Percentiles rank a stretch among this genome's conserved stretches.
Conservation (phyloP, 345 rosid genomes). For the Citrus maxima region DNA sequence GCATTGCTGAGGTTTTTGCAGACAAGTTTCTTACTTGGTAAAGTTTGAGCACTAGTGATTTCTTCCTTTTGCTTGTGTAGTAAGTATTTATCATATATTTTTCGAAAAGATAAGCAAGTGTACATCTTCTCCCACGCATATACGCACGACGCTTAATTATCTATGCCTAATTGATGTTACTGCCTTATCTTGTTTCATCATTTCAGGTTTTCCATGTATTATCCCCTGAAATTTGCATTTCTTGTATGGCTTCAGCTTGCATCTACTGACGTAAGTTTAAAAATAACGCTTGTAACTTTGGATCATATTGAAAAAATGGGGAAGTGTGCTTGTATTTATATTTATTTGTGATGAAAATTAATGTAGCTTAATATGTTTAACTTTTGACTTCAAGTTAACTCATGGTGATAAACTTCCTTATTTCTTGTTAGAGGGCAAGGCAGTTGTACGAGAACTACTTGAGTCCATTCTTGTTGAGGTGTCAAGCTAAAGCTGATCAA, state of each 20-base stretch:
- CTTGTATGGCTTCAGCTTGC: slow-evolving; percentile 73
- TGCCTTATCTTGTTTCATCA: not conserved
- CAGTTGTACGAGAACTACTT: slow-evolving; percentile 50
- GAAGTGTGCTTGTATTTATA: not conserved
- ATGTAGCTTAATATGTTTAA: not conserved
- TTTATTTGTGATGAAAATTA: not conserved
- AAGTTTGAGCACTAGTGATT: no score
- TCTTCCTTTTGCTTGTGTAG: not conserved
- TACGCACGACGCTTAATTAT: not conserved
- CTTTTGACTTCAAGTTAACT: not conserved
- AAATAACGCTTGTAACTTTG: not conserved
- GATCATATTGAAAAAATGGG: not conserved
- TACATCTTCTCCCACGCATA: not conserved
- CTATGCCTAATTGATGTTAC: not conserved
- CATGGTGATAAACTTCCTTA: not conserved
- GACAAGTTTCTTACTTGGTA: no score
- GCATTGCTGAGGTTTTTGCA: no score
- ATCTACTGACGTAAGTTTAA: slow-evolving; percentile 28
- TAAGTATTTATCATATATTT: not conserved
- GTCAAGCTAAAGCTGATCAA: slow-evolving; percentile 52
- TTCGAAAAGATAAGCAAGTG: not conserved
- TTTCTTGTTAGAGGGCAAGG: slow-evolving; percentile 46
- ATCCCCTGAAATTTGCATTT: slow-evolving; percentile 69
- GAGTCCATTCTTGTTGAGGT: slow-evolving; percentile 59
- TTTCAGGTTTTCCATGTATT: slow-evolving; percentile 62